phyloP scores from a whole-genome alignment of 306 rosid species.

The Trichosanthes truncata region DNA sequence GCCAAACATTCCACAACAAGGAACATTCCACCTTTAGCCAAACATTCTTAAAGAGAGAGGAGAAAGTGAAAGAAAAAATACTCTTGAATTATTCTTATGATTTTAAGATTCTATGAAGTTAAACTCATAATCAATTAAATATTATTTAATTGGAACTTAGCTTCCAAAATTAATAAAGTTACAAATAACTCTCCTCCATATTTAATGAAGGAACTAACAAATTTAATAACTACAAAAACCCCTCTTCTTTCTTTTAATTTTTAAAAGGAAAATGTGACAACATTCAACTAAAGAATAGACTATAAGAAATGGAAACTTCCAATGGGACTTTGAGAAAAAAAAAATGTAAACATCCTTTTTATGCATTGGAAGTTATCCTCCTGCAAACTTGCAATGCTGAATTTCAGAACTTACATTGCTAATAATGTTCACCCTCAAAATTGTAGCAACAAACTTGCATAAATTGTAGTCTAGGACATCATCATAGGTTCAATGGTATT shows the following conservation, averaged over 20 bases:
- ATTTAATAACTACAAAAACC: background rate
- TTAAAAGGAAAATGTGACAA: background rate
- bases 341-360: background rate
- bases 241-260: background rate
- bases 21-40: background rate
- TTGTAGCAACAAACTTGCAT: background rate
- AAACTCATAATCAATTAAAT: background rate
- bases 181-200: background rate
- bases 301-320: background rate
- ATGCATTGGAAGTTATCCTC: background rate
- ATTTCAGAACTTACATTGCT: background rate
- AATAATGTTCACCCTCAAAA: background rate
- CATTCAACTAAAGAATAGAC: background rate
- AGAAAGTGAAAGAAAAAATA: background rate
- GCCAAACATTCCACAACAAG: background rate
- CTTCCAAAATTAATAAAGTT: background rate
- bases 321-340: background rate
- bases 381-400: background rate
- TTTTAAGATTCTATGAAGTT: background rate
- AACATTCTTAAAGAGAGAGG: background rate
- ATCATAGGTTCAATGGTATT: background rate
- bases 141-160: background rate
- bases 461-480: background rate
- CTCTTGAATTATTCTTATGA: background rate
- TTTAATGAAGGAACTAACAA: background rate